phyloP scores from a whole-genome alignment of 106 monocot species.

The Dendrobium huoshanense region DNA sequence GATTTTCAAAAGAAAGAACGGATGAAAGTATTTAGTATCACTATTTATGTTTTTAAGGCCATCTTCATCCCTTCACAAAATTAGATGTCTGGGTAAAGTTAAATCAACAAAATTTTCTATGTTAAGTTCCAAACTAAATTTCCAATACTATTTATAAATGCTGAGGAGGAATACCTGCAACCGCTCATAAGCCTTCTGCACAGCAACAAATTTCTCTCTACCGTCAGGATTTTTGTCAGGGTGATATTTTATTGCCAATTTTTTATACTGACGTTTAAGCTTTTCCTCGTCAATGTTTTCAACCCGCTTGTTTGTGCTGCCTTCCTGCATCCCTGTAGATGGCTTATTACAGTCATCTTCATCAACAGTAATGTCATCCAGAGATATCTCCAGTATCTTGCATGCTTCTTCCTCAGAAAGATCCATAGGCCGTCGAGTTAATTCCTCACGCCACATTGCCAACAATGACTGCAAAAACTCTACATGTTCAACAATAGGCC shows the following conservation, averaged over 20 bases:
- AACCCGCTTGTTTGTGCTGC: conserved; percentile 26
- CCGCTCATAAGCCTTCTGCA: conserved; percentile 98
- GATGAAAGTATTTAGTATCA: too few species aligned
- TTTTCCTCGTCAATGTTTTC: conserved; percentile 94
- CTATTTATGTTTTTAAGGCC: too few species aligned
- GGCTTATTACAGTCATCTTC: conserved; percentile 25
- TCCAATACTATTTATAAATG: not conserved
- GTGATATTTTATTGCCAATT: conserved; percentile 93
- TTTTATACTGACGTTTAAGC: conserved; percentile 92
- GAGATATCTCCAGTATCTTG: conserved; percentile 79
- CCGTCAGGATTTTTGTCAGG: conserved; percentile 99
- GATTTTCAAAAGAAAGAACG: too few species aligned
- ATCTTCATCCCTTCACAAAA: too few species aligned
- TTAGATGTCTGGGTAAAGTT: too few species aligned
- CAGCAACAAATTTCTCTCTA: conserved; percentile 95
- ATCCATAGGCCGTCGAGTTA: conserved; percentile 91
- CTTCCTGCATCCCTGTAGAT: conserved; percentile 20
- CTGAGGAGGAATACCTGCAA: conserved; percentile 57
- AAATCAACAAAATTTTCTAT: too few species aligned
- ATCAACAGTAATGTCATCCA: conserved; percentile 68
- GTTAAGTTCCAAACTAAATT: not conserved
- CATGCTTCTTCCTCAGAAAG: conserved; percentile 98
- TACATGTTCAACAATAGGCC: conserved; percentile 99
- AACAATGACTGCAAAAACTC: conserved; percentile 94
- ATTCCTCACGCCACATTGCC: conserved; percentile 99